A percentile compares a stretch with the other conserved stretches of the same genome.
Evolutionary conservation across 257 asterid genomes (phyloP).

Genomic region (Avicennia marina): DNA sequence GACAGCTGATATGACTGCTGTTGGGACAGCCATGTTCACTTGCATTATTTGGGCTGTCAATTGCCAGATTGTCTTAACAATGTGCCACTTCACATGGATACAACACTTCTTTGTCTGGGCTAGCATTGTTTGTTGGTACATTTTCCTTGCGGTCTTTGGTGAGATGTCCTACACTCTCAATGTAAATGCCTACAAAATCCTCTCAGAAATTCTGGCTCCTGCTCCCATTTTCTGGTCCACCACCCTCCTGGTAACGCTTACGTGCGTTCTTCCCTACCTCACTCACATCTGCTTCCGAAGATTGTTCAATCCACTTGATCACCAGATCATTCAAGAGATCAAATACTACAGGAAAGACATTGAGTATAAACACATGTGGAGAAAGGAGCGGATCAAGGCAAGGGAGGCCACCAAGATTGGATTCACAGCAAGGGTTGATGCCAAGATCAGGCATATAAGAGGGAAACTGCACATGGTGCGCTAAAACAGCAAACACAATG

Average conservation of each 20-base stretch:
- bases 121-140: slow-evolving; percentile 65
- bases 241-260: slow-evolving; percentile 58
- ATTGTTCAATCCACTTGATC: slow-evolving; percentile 76
- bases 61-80: slow-evolving; percentile 74
- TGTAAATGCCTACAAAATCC: slow-evolving; percentile 51
- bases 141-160: slow-evolving; percentile 65
- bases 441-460: slow-evolving; percentile 62
- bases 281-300: slow-evolving; percentile 71
- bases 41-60: slow-evolving; percentile 83
- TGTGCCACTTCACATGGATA: slow-evolving; percentile 87
- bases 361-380: slow-evolving; percentile 77
- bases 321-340: slow-evolving; percentile 88
- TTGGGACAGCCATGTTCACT: slow-evolving; percentile 88
- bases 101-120: slow-evolving; percentile 84
- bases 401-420: slow-evolving; percentile 64
- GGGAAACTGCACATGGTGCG: slow-evolving; percentile 24
- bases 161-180: slow-evolving; percentile 38
- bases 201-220: slow-evolving; percentile 67
- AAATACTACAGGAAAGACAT: slow-evolving; percentile 64
- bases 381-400: slow-evolving; percentile 61
- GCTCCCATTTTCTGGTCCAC: slow-evolving; percentile 83
- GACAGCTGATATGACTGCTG: slow-evolving; percentile 83
- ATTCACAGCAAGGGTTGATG: slow-evolving; percentile 83
- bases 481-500: neutral
- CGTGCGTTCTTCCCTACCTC: slow-evolving; percentile 75